These are phyloP conservation scores for Bertia moriformis DNA, from an alignment of 2,329 filamentous ascomycete species.

Conservation along the genomic window DNA sequence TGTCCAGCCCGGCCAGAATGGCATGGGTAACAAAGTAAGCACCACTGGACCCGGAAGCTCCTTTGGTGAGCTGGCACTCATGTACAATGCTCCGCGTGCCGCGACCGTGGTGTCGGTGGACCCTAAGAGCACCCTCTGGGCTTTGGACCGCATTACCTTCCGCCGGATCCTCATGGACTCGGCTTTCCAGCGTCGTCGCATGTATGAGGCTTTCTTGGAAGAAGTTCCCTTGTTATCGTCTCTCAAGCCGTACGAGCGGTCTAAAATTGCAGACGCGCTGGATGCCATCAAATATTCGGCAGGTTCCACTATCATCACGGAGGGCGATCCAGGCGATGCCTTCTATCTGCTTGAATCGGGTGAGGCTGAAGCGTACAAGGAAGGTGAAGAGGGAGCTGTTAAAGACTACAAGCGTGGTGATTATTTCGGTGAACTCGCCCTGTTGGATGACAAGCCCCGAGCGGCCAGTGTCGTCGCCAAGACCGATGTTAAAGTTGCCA, in stretches of 20 bases:
- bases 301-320: constrained; percentile 71
- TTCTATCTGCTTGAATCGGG: constrained; percentile 86
- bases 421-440: constrained; percentile 89
- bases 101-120: constrained; percentile 83
- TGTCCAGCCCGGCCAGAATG: constrained; percentile 66
- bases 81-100: constrained; percentile 96
- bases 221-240: constrained; percentile 75
- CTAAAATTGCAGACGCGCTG: constrained; percentile 92
- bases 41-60: constrained; percentile 77
- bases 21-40: constrained; percentile 70
- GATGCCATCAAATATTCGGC: constrained; percentile 76
- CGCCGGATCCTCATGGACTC: constrained; percentile 96
- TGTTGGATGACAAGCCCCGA: constrained; percentile 84
- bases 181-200: constrained; percentile 83
- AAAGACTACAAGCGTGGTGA: constrained; percentile 80
- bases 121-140: constrained; percentile 71
- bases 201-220: constrained; percentile 94
- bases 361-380: constrained; percentile 74
- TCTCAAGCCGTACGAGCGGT: constrained; percentile 81
- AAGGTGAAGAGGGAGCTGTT: constrained; percentile 54
- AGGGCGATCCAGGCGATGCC: constrained; percentile 80
- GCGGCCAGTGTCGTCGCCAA: constrained; percentile 75
- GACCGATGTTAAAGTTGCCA: constrained; percentile 84
- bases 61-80: constrained; percentile 89
- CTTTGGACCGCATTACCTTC: constrained; percentile 88